Percentiles rank a stretch among this genome's conserved stretches.
Evolutionary conservation across 2,329 filamentous ascomycete genomes (phyloP).

Genomic region (Bipolaris bicolor): DNA sequence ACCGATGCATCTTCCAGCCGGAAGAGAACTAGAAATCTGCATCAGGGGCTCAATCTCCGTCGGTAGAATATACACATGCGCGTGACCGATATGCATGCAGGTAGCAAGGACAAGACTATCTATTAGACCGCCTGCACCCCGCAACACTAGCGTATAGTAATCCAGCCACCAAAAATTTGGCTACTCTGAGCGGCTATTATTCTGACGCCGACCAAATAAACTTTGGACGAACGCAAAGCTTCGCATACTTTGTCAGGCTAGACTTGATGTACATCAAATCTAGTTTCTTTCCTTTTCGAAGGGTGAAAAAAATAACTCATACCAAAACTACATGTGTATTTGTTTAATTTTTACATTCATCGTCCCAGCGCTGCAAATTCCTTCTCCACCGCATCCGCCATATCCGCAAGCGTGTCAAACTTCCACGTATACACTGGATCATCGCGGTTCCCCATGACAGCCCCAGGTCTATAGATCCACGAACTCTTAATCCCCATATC

Average conservation of each 20-base stretch:
- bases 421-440: slow-evolving; percentile 57
- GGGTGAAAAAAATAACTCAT: too few relatives aligned
- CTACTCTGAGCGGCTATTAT: not conserved
- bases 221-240: not conserved
- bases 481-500: slow-evolving; percentile 64
- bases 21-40: not conserved
- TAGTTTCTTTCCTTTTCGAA: not conserved
- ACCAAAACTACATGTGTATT: not conserved
- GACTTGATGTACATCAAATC: too few relatives aligned
- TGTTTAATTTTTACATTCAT: not conserved
- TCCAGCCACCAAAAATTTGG: not conserved
- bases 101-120: not conserved
- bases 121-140: not conserved
- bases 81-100: not conserved
- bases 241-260: not conserved
- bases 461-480: slow-evolving; percentile 67
- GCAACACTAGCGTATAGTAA: not conserved
- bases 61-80: not conserved
- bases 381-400: slow-evolving; percentile 63
- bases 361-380: slow-evolving; percentile 24
- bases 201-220: slow-evolving; percentile 1
- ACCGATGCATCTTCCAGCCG: not conserved
- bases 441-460: slow-evolving; percentile 53
- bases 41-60: not conserved
- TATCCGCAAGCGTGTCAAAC: slow-evolving; percentile 64